Evolutionary conservation across 257 asterid species (phyloP).

Genomic region (Solanum microdontum): DNA sequence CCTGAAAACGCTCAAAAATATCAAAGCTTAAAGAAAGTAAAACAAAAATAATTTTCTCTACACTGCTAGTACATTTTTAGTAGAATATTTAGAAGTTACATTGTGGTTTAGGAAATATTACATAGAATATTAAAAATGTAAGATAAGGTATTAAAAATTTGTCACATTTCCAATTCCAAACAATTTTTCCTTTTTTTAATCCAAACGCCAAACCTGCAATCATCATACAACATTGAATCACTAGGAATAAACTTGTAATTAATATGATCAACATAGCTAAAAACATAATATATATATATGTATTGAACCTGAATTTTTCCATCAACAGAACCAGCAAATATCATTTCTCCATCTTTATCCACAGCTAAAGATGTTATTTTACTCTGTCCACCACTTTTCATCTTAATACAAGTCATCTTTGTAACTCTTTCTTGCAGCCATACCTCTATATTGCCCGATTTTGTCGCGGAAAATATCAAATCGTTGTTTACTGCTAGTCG

Average conservation of each 20-base stretch:
- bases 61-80: not conserved
- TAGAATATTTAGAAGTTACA: not conserved
- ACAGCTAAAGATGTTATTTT: slow-evolving; percentile 36
- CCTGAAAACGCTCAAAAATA: not conserved
- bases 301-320: slow-evolving; percentile 57
- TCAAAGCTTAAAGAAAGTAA: not conserved
- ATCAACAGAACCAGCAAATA: slow-evolving; percentile 57
- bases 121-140: not conserved
- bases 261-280: not conserved
- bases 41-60: not conserved
- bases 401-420: slow-evolving; percentile 42
- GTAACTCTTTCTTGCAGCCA: slow-evolving; percentile 51
- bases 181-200: not conserved
- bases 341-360: slow-evolving; percentile 54
- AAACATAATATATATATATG: not conserved
- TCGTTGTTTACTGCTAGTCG: slow-evolving; percentile 36
- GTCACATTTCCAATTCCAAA: not conserved
- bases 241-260: not conserved
- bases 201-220: slow-evolving; percentile 17
- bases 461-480: slow-evolving; percentile 53
- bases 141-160: not conserved
- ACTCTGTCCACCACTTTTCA: slow-evolving; percentile 22
- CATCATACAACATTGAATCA: not conserved
- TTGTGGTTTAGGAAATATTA: not conserved
- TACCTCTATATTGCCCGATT: slow-evolving; percentile 57